Evolutionary conservation across 2,329 filamentous ascomycete genomes (phyloP).

Genomic region (Phialophora expanda): DNA sequence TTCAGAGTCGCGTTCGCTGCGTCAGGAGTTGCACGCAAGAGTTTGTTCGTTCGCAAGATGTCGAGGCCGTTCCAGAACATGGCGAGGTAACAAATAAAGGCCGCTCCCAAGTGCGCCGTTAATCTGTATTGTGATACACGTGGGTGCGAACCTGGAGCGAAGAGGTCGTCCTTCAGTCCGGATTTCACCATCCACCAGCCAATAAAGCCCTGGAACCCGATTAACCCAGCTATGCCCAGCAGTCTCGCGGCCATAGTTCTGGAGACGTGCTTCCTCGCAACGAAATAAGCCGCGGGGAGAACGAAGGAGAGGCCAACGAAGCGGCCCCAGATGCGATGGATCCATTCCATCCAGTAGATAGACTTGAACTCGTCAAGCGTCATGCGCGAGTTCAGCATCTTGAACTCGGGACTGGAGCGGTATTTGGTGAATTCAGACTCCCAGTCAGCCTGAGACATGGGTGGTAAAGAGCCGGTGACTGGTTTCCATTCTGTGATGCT

Average conservation of each 20-base stretch:
- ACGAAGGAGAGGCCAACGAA: constrained; percentile 90
- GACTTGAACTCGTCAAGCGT: constrained; percentile 91
- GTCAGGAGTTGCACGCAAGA: constrained; percentile 66
- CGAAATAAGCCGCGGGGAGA: constrained; percentile 84
- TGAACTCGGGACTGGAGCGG: constrained; percentile 88
- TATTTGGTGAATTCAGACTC: constrained; percentile 93
- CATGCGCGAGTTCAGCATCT: constrained; percentile 91
- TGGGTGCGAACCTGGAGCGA: constrained; percentile 86
- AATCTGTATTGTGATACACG: constrained; percentile 94
- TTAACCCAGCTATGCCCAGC: constrained; percentile 81
- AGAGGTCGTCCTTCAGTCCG: constrained; percentile 92
- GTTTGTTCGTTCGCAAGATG: constrained; percentile 76
- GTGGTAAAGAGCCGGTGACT: constrained; percentile 88
- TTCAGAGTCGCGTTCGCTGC: constrained; percentile 63
- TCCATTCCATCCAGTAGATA: constrained; percentile 99
- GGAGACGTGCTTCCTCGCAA: constrained; percentile 78
- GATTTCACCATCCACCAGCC: constrained; percentile 99
- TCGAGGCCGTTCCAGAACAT: constrained; percentile 91
- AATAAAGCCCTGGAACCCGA: constrained; percentile 92
- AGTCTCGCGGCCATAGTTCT: constrained; percentile 77
- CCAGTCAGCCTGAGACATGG: constrained; percentile 80
- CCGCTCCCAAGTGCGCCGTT: constrained; percentile 84
- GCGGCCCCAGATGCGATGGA: constrained; percentile 90
- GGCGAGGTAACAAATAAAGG: constrained; percentile 89
- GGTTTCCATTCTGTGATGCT: constrained; percentile 99